Evolutionary conservation across 2,329 filamentous ascomycete species (phyloP).

Genomic region (Akanthomyces lecanii): DNA sequence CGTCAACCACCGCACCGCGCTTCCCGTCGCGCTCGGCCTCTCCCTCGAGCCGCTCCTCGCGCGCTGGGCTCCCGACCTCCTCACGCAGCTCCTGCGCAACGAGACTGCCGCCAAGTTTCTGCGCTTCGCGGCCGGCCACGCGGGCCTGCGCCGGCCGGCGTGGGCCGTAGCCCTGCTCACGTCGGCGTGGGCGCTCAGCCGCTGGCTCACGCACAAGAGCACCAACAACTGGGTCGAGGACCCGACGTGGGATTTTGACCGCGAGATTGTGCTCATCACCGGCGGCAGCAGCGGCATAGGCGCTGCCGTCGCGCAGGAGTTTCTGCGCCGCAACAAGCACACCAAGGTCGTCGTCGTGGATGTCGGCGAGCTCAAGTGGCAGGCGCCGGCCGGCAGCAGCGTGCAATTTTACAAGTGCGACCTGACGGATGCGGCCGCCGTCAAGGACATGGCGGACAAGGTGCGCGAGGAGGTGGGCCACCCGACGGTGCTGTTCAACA

Average conservation of each 20-base stretch:
- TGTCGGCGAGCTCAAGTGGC: conserved; percentile 29
- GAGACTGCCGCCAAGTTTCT: not conserved
- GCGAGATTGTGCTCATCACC: conserved; percentile 37
- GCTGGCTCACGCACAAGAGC: conserved; percentile 23
- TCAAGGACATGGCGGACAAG: conserved; percentile 26
- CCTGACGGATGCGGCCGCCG: conserved; percentile 29
- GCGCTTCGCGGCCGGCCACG: not conserved
- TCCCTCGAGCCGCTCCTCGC: conserved; percentile 14
- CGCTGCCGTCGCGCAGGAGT: conserved; percentile 28
- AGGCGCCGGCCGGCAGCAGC: conserved; percentile 18
- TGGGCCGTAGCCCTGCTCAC: conserved; percentile 19
- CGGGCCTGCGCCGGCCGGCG: conserved; percentile 6
- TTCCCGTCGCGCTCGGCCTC: conserved; percentile 20
- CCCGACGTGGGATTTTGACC: conserved; percentile 30
- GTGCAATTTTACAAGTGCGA: conserved; percentile 34
- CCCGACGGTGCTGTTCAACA: conserved; percentile 35
- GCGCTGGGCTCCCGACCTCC: conserved; percentile 6
- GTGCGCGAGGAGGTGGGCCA: conserved; percentile 33
- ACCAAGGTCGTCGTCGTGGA: conserved; percentile 33
- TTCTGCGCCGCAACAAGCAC: conserved; percentile 24
- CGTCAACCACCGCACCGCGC: conserved; percentile 21
- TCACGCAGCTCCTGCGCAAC: conserved; percentile 9
- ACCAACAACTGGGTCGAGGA: conserved; percentile 26
- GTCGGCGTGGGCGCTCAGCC: conserved; percentile 21
- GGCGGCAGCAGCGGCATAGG: conserved; percentile 39